These are phyloP conservation scores for Podaxis sp. DNA, from an alignment of 768 basidiomycete species.

Conservation along the genomic window DNA sequence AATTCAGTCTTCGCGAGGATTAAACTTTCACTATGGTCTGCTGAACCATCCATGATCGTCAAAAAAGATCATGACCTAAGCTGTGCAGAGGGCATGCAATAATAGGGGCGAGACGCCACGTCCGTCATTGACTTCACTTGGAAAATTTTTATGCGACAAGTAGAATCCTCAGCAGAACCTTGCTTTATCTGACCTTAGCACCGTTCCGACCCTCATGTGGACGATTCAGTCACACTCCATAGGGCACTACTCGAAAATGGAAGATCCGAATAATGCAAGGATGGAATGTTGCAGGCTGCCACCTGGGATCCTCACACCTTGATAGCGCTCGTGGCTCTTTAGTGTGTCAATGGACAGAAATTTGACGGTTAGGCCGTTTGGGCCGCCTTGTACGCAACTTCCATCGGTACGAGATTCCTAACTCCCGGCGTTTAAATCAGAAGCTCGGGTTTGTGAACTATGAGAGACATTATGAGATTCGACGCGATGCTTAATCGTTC, in stretches of 20 bases:
- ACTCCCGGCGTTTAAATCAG: neutral
- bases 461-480: neutral
- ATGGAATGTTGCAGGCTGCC: neutral
- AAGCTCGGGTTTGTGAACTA: neutral
- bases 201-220: neutral
- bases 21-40: neutral
- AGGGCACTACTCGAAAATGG: neutral
- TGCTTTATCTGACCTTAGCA: neutral
- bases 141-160: neutral
- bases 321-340: conserved; percentile 2
- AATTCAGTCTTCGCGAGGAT: neutral
- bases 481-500: neutral
- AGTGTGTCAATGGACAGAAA: neutral
- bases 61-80: neutral
- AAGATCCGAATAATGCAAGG: neutral
- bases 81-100: neutral
- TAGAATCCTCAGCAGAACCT: neutral
- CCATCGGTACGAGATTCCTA: neutral
- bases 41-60: neutral
- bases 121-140: neutral
- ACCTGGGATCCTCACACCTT: conserved; percentile 4
- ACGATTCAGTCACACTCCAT: neutral
- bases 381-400: neutral
- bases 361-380: neutral
- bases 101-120: neutral